Conservation (phyloP, 2,329 filamentous ascomycete species). For the Whalleya microplaca region DNA sequence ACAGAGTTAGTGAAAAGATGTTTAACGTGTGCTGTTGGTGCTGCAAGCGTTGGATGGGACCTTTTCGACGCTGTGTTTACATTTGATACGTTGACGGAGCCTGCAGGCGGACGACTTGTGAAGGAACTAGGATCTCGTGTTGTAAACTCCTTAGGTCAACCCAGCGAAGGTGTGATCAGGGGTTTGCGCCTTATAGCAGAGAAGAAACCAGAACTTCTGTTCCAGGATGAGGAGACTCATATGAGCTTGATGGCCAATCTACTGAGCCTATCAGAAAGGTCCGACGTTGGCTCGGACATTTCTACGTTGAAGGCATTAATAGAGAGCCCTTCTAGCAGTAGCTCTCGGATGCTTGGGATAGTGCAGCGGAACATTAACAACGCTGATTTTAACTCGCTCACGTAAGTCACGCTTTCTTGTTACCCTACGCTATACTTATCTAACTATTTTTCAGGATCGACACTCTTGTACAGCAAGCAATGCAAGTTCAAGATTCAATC, state of each 20-base stretch:
- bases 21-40: constrained; percentile 42
- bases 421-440: constrained; percentile 9
- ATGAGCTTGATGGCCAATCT: constrained; percentile 57
- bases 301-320: constrained; percentile 49
- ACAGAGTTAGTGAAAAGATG: constrained; percentile 47
- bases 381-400: constrained; percentile 52
- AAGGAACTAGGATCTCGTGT: constrained; percentile 35
- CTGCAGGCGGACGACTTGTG: constrained; percentile 39
- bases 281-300: constrained; percentile 44
- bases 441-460: constrained; percentile 46
- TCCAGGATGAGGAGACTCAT: constrained; percentile 49
- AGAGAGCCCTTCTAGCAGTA: constrained; percentile 47
- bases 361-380: constrained; percentile 59
- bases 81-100: constrained; percentile 45
- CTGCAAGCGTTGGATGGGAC: constrained; percentile 42
- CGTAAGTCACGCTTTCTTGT: constrained; percentile 42
- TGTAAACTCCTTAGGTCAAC: constrained; percentile 26
- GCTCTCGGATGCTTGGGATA: constrained; percentile 52
- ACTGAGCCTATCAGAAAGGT: constrained; percentile 56
- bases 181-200: constrained; percentile 54
- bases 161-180: constrained; percentile 40
- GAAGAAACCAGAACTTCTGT: constrained; percentile 49
- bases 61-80: constrained; percentile 53
- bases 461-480: constrained; percentile 56
- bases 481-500: constrained; percentile 43